These are phyloP conservation scores for Stephanodiscus triporus DNA, from an alignment of 108 stramenopile species.

Conservation along the genomic window DNA sequence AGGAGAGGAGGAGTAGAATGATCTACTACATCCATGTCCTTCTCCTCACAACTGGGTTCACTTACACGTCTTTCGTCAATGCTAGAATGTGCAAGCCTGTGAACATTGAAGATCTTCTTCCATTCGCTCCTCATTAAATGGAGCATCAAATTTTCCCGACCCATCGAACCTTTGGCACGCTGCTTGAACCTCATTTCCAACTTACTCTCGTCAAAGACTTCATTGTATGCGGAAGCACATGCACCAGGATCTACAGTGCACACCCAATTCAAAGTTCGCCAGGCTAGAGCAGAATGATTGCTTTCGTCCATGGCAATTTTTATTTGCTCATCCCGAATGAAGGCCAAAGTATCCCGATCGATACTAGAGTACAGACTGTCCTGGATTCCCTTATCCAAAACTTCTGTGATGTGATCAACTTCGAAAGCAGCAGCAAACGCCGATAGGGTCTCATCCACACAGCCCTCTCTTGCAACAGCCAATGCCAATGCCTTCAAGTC, in stretches of 20 bases:
- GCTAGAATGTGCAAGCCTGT: constrained; percentile 5
- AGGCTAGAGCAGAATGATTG: constrained; percentile 47
- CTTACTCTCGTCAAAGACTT: constrained; percentile 33
- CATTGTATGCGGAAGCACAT: constrained; percentile 43
- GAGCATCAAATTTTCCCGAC: background rate
- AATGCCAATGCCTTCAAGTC: constrained; percentile 58
- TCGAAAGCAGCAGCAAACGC: constrained; percentile 36
- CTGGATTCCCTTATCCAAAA: background rate
- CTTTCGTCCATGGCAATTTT: constrained; percentile 52
- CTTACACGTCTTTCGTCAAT: background rate
- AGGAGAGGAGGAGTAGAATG: background rate
- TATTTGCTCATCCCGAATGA: constrained; percentile 20
- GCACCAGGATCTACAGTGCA: constrained; percentile 39
- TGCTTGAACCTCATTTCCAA: constrained; percentile 30
- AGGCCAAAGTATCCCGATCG: background rate
- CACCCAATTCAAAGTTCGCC: constrained; percentile 53
- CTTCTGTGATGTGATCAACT: constrained; percentile 18
- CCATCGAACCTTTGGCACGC: constrained; percentile 8
- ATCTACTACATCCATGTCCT: background rate
- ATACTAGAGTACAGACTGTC: constrained; percentile 9
- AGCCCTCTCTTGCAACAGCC: constrained; percentile 61
- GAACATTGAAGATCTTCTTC: constrained; percentile 36
- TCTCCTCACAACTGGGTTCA: background rate
- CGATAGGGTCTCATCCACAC: constrained; percentile 53
- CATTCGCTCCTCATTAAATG: constrained; percentile 22